These are phyloP conservation scores for Cercophora samala DNA, from an alignment of 495 filamentous ascomycete genomes.

Conservation along the genomic window DNA sequence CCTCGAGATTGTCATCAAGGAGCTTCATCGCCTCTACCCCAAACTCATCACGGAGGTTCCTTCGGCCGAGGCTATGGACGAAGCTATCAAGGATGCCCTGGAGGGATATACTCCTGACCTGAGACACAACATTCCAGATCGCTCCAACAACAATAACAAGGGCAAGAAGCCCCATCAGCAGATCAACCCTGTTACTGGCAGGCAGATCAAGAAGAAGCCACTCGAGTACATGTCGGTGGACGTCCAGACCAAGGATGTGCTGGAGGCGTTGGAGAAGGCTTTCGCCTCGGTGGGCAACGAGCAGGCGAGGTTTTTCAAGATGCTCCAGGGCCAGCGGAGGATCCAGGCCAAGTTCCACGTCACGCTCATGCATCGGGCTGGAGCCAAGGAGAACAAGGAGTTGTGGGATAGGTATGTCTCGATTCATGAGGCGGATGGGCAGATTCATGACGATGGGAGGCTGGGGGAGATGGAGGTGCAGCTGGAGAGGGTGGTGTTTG, in stretches of 20 bases:
- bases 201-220: constrained; percentile 45
- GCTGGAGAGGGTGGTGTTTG: constrained; percentile 67
- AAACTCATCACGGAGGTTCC: constrained; percentile 71
- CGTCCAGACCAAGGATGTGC: constrained; percentile 57
- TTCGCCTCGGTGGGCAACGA: constrained; percentile 55
- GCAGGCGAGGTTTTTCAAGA: constrained; percentile 64
- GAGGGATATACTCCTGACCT: constrained; percentile 73
- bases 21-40: constrained; percentile 69
- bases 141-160: constrained; percentile 40
- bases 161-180: constrained; percentile 40
- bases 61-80: constrained; percentile 67
- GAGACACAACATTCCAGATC: constrained; percentile 64
- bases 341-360: constrained; percentile 88
- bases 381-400: constrained; percentile 53
- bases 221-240: constrained; percentile 83
- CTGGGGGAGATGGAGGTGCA: constrained; percentile 49
- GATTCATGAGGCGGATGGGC: constrained; percentile 43
- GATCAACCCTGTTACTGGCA: constrained; percentile 24
- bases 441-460: constrained; percentile 33
- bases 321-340: constrained; percentile 67
- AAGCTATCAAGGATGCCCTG: constrained; percentile 71
- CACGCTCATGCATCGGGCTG: constrained; percentile 81
- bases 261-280: constrained; percentile 58
- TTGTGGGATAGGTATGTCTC: constrained; percentile 67
- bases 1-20: constrained; percentile 71